phyloP scores from a whole-genome alignment of 768 basidiomycete species.

The Filobasidium floriforme region DNA sequence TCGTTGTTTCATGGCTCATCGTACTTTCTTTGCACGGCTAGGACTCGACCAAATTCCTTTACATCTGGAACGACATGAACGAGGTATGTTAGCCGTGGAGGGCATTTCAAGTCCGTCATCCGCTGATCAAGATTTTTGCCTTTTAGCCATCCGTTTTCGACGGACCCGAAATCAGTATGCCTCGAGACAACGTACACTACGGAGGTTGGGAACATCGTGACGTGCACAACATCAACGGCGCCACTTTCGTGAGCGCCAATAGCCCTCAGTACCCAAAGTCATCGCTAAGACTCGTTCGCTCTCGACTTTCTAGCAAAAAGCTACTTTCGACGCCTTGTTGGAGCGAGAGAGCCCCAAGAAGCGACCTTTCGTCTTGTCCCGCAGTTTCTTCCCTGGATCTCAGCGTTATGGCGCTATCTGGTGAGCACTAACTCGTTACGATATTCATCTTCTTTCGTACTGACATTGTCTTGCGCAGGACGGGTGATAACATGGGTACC shows the following conservation, averaged over 20 bases:
- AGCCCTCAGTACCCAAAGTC: neutral
- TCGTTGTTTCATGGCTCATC: neutral
- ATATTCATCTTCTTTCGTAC: neutral
- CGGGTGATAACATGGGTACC: slow-evolving; percentile 91
- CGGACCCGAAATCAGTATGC: slow-evolving; percentile 87
- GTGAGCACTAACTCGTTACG: slow-evolving; percentile 39
- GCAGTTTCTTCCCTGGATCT: slow-evolving; percentile 89
- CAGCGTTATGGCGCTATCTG: slow-evolving; percentile 96
- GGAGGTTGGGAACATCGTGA: slow-evolving; percentile 98
- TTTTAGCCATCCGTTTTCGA: slow-evolving; percentile 93
- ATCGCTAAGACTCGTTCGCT: neutral
- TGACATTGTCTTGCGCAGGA: slow-evolving; percentile 41
- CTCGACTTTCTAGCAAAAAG: slow-evolving; percentile 62
- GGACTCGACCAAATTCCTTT: slow-evolving; percentile 65
- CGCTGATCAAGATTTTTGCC: slow-evolving; percentile 11
- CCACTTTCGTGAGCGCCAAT: slow-evolving; percentile 56
- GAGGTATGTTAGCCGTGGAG: slow-evolving; percentile 54
- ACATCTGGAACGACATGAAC: slow-evolving; percentile 99
- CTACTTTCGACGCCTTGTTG: slow-evolving; percentile 70
- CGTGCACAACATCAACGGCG: slow-evolving; percentile 93
- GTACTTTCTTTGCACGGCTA: slow-evolving; percentile 15
- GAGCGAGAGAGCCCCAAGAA: slow-evolving; percentile 65
- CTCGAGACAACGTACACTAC: slow-evolving; percentile 68
- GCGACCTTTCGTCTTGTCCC: slow-evolving; percentile 90
- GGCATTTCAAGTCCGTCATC: slow-evolving; percentile 20